phyloP scores from a whole-genome alignment of 2,329 filamentous ascomycete species.

The Dactylella cylindrospora region DNA sequence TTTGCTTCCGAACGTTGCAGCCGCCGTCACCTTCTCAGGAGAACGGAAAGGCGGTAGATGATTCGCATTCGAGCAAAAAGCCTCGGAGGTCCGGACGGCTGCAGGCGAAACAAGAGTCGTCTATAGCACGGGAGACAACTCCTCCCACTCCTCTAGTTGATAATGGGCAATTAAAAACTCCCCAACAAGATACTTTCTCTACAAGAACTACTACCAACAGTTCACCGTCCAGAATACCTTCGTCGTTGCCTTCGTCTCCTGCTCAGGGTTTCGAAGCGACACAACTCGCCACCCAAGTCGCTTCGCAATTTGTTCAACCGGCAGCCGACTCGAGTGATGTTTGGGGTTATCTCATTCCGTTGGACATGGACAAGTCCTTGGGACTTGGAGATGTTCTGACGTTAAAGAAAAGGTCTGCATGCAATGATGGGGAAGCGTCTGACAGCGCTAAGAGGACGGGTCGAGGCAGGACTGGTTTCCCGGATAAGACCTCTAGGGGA shows the following conservation, averaged over 20 bases:
- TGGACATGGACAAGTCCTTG: conserved; percentile 64
- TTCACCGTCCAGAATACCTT: conserved; percentile 60
- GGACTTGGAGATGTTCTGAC: conserved; percentile 65
- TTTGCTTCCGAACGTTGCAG: too few relatives aligned
- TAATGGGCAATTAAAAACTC: conserved; percentile 52
- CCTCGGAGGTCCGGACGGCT: conserved; percentile 75
- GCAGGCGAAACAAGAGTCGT: conserved; percentile 59
- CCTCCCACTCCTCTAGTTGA: conserved; percentile 72
- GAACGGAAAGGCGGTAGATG: not conserved
- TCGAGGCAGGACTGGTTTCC: conserved; percentile 63
- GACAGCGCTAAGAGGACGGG: conserved; percentile 54
- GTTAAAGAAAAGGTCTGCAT: conserved; percentile 71
- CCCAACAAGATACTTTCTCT: conserved; percentile 64
- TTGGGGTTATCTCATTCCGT: conserved; percentile 90
- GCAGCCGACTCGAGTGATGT: conserved; percentile 70
- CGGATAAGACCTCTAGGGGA: conserved; percentile 63
- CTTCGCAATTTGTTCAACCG: conserved; percentile 78
- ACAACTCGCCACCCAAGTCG: conserved; percentile 62
- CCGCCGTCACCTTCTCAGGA: conserved; percentile 35
- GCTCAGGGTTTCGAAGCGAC: conserved; percentile 57
- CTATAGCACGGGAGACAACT: conserved; percentile 67
- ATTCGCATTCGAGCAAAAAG: conserved; percentile 65
- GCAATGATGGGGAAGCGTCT: conserved; percentile 61
- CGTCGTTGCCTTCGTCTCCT: conserved; percentile 62
- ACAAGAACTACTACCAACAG: conserved; percentile 63